These are phyloP conservation scores for Kwoniella pini DNA, from an alignment of 768 basidiomycete genomes.

Conservation along the genomic window DNA sequence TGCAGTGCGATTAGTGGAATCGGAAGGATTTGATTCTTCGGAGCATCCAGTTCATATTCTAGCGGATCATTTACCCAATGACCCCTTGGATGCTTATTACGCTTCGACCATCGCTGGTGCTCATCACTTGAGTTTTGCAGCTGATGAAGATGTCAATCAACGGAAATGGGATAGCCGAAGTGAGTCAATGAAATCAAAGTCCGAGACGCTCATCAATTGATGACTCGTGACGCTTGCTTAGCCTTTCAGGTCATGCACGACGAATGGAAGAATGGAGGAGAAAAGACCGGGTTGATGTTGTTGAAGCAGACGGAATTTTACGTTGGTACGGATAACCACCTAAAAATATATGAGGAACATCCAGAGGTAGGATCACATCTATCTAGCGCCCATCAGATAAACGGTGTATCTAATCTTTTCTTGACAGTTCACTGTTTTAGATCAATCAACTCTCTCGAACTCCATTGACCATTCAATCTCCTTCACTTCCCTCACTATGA, in stretches of 20 bases:
- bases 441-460: not conserved
- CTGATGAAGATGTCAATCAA: slow-evolving; percentile 48
- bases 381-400: not conserved
- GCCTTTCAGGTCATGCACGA: slow-evolving; percentile 50
- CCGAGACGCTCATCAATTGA: no score
- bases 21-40: not conserved
- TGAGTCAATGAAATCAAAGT: slow-evolving; percentile 21
- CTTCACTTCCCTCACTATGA: slow-evolving; percentile 55
- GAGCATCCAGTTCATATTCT: slow-evolving; percentile 43
- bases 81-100: slow-evolving; percentile 43
- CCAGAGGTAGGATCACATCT: slow-evolving; percentile 46
- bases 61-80: slow-evolving; percentile 49
- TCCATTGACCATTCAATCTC: slow-evolving; percentile 43
- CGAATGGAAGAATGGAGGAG: slow-evolving; percentile 33
- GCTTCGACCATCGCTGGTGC: slow-evolving; percentile 51
- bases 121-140: slow-evolving; percentile 55
- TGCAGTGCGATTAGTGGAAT: slow-evolving; percentile 48
- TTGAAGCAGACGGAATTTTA: slow-evolving; percentile 54
- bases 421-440: slow-evolving; percentile 22
- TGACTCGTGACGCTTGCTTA: no score
- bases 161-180: slow-evolving; percentile 43
- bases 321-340: slow-evolving; percentile 42
- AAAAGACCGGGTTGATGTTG: slow-evolving; percentile 43
- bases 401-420: not conserved
- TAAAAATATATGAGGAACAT: slow-evolving; percentile 50